These are phyloP conservation scores for Plantago lanceolata DNA, from an alignment of 305 asterid species.

Conservation along the genomic window DNA sequence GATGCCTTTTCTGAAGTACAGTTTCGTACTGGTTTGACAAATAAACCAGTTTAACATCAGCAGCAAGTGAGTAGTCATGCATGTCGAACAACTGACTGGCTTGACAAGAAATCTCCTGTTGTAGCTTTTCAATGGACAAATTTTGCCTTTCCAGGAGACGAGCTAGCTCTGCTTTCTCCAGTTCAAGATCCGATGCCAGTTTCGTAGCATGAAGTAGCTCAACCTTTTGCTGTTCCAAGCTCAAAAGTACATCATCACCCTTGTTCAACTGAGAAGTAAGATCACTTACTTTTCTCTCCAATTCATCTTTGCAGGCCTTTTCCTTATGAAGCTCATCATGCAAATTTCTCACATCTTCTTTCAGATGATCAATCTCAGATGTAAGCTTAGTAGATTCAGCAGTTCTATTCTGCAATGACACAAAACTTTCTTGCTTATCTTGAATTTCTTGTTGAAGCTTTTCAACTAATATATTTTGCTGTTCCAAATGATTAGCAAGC, in stretches of 20 bases:
- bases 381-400: constrained; percentile 54
- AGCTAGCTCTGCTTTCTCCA: constrained; percentile 58
- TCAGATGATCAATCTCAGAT: constrained; percentile 48
- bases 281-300: constrained; percentile 50
- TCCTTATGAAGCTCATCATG: constrained; percentile 47
- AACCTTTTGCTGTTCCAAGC: constrained; percentile 41
- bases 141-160: constrained; percentile 45
- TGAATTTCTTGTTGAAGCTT: constrained; percentile 39
- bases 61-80: constrained; percentile 47
- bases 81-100: constrained; percentile 48
- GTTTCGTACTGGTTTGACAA: constrained; percentile 45
- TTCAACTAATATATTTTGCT: constrained; percentile 39
- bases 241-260: constrained; percentile 34
- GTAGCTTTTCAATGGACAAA: constrained; percentile 40
- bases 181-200: constrained; percentile 48
- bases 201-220: constrained; percentile 52
- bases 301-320: constrained; percentile 43
- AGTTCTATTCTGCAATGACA: constrained; percentile 42
- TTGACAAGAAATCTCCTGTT: constrained; percentile 34
- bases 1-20: constrained; percentile 43
- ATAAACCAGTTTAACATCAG: constrained; percentile 56
- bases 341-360: constrained; percentile 45
- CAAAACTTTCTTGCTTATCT: constrained; percentile 51
- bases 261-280: constrained; percentile 45
- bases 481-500: constrained; percentile 42